A percentile compares a stretch with the other conserved stretches of the same genome.
These are phyloP conservation scores for Xylariomycetidae sp. DNA, from an alignment of 2,329 filamentous ascomycete species.

Conservation along the genomic window DNA sequence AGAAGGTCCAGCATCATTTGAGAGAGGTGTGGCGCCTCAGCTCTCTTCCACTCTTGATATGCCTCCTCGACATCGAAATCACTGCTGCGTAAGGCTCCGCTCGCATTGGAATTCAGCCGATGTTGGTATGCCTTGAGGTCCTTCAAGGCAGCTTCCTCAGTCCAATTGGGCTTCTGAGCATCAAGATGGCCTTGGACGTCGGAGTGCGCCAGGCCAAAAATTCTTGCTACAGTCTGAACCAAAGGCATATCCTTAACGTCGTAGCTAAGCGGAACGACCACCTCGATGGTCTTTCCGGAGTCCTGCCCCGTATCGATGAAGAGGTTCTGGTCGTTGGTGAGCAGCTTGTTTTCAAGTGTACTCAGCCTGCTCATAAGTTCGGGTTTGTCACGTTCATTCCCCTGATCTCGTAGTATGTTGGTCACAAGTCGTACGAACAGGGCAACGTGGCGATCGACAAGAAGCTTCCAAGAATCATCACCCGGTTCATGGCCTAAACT, in stretches of 20 bases:
- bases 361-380: constrained; percentile 76
- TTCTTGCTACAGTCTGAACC: constrained; percentile 78
- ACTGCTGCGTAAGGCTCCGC: constrained; percentile 70
- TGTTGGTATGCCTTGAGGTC: constrained; percentile 94
- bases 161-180: constrained; percentile 76
- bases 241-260: constrained; percentile 97
- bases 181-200: constrained; percentile 87
- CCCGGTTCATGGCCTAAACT: constrained; percentile 65
- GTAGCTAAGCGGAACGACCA: constrained; percentile 77
- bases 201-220: constrained; percentile 76
- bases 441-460: constrained; percentile 91
- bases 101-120: constrained; percentile 74
- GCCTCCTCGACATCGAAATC: constrained; percentile 90
- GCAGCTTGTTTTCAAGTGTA: constrained; percentile 85
- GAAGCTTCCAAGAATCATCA: constrained; percentile 84
- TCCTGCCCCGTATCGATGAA: constrained; percentile 57
- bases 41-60: constrained; percentile 85
- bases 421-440: constrained; percentile 86
- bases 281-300: constrained; percentile 67
- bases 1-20: constrained; percentile 92
- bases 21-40: constrained; percentile 80
- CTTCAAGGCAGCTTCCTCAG: constrained; percentile 81
- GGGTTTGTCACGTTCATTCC: constrained; percentile 78
- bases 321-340: constrained; percentile 90
- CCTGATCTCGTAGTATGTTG: constrained; percentile 74